A percentile compares a stretch with the other conserved stretches of the same genome.
phyloP scores from a whole-genome alignment of 78 protist species.

The Cavenderia fasciculata region DNA sequence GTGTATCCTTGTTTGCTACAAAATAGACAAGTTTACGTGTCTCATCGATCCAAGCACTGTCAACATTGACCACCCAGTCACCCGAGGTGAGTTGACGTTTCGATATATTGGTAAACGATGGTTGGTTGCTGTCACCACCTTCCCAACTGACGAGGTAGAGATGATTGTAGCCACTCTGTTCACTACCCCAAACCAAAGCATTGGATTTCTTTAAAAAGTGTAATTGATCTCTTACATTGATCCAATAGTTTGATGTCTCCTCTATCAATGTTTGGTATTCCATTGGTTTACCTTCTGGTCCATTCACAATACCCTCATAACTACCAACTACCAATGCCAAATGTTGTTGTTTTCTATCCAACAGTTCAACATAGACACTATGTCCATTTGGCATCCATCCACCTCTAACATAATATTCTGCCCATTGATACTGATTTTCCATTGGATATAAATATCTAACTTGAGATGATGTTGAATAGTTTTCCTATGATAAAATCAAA shows the following conservation, averaged over 20 bases:
- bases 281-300: neutral
- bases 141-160: conserved; percentile 63
- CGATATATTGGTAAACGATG: neutral
- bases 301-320: too few relatives aligned
- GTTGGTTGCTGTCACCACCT: too few relatives aligned
- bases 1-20: conserved; percentile 25
- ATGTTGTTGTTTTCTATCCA: conserved; percentile 73
- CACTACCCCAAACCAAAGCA: conserved; percentile 53
- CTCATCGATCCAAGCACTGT: conserved; percentile 36
- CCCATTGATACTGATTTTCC: conserved; percentile 31
- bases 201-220: neutral
- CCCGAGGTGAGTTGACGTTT: conserved; percentile 1
- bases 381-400: conserved; percentile 63
- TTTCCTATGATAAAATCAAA: too few relatives aligned
- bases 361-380: conserved; percentile 7
- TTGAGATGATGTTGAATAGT: too few relatives aligned
- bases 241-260: conserved; percentile 19
- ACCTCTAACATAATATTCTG: conserved; percentile 62
- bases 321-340: conserved; percentile 21
- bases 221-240: conserved; percentile 28
- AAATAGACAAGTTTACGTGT: conserved; percentile 54
- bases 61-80: conserved; percentile 33
- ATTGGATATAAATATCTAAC: too few relatives aligned
- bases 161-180: conserved; percentile 63
- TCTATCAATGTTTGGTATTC: neutral